phyloP scores from a whole-genome alignment of 768 basidiomycete species.

The Leccinum subtestaceum region DNA sequence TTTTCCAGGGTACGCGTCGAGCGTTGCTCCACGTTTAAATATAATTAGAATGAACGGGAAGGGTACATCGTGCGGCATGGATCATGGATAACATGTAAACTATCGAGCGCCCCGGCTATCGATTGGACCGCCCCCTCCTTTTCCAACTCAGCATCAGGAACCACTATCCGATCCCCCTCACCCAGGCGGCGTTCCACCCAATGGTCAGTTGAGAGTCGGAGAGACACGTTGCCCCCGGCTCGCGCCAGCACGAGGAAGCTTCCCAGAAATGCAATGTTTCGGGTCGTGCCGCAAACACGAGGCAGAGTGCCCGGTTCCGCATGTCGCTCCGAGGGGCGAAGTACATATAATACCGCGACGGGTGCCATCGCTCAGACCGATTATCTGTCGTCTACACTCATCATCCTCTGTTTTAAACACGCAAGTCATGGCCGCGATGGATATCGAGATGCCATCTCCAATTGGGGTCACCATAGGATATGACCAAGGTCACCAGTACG shows the following conservation, averaged over 20 bases:
- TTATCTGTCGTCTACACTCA: conserved; percentile 11
- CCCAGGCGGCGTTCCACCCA: conserved; percentile 2
- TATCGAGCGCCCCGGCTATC: background rate
- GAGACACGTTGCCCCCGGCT: conserved; percentile 11
- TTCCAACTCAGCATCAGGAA: background rate
- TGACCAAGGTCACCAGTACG: conserved; percentile 16
- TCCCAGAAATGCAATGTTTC: conserved; percentile 4
- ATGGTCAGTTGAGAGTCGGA: background rate
- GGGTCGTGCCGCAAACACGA: conserved; percentile 27
- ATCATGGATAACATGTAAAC: background rate
- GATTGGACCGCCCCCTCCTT: background rate
- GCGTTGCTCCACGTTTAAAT: background rate
- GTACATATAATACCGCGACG: conserved; percentile 30
- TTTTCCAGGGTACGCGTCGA: conserved; percentile 1
- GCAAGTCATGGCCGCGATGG: conserved; percentile 24
- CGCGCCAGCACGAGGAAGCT: conserved; percentile 13
- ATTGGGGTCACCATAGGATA: conserved; percentile 25
- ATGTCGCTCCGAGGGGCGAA: conserved; percentile 19
- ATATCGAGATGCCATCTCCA: conserved; percentile 35
- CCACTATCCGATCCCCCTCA: background rate
- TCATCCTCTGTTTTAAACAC: background rate
- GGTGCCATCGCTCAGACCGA: conserved; percentile 6
- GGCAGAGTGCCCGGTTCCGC: conserved; percentile 27
- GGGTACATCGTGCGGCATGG: background rate
- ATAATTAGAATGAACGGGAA: background rate